These are phyloP conservation scores for Nicotiana tomentosiformis DNA, from an alignment of 257 asterid species.

Conservation along the genomic window DNA sequence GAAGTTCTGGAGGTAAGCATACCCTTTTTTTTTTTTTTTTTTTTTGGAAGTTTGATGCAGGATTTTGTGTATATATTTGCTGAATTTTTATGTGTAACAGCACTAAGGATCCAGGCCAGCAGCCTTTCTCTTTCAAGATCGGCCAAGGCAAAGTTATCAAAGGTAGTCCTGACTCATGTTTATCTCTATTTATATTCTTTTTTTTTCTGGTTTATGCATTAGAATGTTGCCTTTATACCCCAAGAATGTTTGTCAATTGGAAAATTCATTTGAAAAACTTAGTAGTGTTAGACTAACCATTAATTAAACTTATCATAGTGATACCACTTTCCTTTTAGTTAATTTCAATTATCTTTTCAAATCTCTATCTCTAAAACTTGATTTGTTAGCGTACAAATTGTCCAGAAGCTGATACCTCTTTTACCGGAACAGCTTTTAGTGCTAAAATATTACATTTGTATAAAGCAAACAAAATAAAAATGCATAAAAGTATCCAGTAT, in stretches of 20 bases:
- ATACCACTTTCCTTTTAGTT: neutral
- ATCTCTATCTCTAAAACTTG: neutral
- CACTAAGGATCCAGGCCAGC: slow-evolving; percentile 95
- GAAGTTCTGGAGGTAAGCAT: slow-evolving; percentile 81
- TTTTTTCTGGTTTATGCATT: neutral
- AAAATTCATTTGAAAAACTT: neutral
- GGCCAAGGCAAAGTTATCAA: slow-evolving; percentile 82
- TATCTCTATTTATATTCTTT: neutral
- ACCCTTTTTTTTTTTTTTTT: too few relatives aligned
- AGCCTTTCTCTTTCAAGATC: slow-evolving; percentile 78
- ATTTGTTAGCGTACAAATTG: neutral
- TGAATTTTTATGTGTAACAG: slow-evolving; percentile 32
- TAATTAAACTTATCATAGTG: neutral
- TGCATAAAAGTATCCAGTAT: neutral
- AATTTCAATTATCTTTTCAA: neutral
- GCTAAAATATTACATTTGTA: neutral
- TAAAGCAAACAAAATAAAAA: neutral
- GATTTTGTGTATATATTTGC: neutral
- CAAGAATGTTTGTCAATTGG: neutral
- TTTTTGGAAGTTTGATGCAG: neutral
- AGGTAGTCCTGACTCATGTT: slow-evolving; percentile 40
- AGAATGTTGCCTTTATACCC: neutral
- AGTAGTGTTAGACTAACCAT: neutral
- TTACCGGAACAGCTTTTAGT: neutral
- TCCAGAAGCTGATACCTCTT: neutral